These are phyloP conservation scores for Kwoniella sp. DNA, from an alignment of 768 basidiomycete species.

Conservation along the genomic window DNA sequence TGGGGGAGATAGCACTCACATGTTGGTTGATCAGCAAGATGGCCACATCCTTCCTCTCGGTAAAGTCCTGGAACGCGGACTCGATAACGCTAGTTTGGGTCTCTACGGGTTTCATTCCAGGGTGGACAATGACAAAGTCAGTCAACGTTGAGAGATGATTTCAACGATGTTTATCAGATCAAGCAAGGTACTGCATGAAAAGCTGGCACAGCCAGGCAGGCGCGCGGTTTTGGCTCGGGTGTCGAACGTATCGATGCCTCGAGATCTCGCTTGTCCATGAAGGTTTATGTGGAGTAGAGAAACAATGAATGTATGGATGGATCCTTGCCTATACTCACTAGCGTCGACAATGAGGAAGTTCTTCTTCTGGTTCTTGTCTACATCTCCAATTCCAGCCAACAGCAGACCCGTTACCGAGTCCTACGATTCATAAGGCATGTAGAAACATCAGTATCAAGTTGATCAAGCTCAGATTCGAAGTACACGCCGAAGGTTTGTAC, in stretches of 20 bases:
- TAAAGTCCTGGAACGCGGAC: constrained; percentile 89
- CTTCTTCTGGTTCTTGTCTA: constrained; percentile 89
- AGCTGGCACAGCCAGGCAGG: too few relatives aligned
- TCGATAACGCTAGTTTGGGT: constrained; percentile 90
- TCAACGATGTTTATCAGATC: too few relatives aligned
- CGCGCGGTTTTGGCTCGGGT: too few relatives aligned
- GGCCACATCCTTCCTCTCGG: constrained; percentile 89
- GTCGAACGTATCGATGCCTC: too few relatives aligned
- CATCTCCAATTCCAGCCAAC: constrained; percentile 90
- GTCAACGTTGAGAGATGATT: neutral
- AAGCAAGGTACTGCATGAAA: too few relatives aligned
- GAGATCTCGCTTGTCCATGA: too few relatives aligned
- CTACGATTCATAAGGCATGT: too few relatives aligned
- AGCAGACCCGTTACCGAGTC: constrained; percentile 96
- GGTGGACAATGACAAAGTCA: neutral
- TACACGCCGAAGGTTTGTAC: too few relatives aligned
- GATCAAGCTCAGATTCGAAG: neutral
- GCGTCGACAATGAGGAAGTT: constrained; percentile 94
- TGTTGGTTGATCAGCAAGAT: constrained; percentile 98
- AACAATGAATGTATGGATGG: too few relatives aligned
- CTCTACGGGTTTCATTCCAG: constrained; percentile 61
- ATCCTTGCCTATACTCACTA: too few relatives aligned
- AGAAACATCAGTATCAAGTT: neutral
- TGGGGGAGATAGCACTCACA: constrained; percentile 61
- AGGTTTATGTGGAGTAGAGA: too few relatives aligned